Percentiles rank a stretch among this genome's conserved stretches.
Conservation (phyloP, 148 eudicot species). For the Rhododendron griersonianum region DNA sequence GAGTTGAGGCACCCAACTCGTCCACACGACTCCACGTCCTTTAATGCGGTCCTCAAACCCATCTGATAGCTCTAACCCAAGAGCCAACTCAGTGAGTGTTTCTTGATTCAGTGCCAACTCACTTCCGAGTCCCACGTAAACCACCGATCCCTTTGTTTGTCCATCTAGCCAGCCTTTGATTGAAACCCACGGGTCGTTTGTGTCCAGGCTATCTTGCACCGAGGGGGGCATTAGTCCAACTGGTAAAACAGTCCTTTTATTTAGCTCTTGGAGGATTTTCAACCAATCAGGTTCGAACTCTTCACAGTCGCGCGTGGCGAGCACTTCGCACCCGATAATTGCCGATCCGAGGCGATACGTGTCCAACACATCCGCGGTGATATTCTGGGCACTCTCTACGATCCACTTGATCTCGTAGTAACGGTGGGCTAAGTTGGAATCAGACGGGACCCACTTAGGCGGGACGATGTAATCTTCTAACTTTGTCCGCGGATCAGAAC, state of each 20-base stretch:
- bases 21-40: slow-evolving; percentile 12
- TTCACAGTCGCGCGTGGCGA: background rate
- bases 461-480: background rate
- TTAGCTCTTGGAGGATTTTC: slow-evolving; percentile 5
- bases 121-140: slow-evolving; percentile 17
- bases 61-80: slow-evolving; percentile 16
- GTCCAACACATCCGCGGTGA: background rate
- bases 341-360: background rate
- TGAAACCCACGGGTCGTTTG: background rate
- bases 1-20: slow-evolving; percentile 20
- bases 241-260: slow-evolving; percentile 3
- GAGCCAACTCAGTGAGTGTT: slow-evolving; percentile 15
- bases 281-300: slow-evolving; percentile 18
- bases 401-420: background rate
- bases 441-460: slow-evolving; percentile 13
- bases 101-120: background rate
- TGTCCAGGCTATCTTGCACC: background rate
- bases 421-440: background rate
- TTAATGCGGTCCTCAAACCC: slow-evolving; percentile 15
- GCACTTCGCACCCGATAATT: background rate
- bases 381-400: too few relatives aligned
- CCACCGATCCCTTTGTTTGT: background rate
- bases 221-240: slow-evolving; percentile 11
- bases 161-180: background rate
- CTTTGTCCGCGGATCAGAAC: too few relatives aligned